Conservation (phyloP, 768 basidiomycete genomes). For the Hericium erinaceus region DNA sequence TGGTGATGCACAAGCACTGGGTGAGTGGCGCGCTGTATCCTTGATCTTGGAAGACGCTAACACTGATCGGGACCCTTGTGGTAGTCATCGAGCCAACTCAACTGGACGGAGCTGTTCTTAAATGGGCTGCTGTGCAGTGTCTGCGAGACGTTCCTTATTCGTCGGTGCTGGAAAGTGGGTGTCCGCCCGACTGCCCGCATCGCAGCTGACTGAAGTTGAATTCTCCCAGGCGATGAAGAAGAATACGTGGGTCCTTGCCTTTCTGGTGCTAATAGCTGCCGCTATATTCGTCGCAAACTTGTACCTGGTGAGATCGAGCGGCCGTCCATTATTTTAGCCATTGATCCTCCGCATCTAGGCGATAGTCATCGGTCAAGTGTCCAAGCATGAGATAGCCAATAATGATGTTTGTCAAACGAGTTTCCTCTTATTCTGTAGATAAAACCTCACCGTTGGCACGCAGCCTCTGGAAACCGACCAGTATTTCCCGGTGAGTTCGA, state of each 20-base stretch:
- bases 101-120: constrained; percentile 38
- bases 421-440: too few species aligned
- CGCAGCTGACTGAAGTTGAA: background rate
- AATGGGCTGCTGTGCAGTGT: constrained; percentile 38
- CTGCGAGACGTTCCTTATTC: constrained; percentile 41
- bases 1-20: constrained; percentile 15
- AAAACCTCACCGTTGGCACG: background rate
- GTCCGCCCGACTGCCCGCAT: too few species aligned
- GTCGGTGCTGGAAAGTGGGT: constrained; percentile 43
- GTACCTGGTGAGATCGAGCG: constrained; percentile 22
- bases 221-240: constrained; percentile 30
- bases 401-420: constrained; percentile 4
- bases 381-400: constrained; percentile 6
- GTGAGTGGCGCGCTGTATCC: constrained; percentile 1
- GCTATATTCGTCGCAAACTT: constrained; percentile 30
- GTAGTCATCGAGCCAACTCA: constrained; percentile 27
- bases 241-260: constrained; percentile 28
- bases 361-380: constrained; percentile 5
- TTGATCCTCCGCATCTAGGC: background rate
- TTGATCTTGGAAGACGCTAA: background rate
- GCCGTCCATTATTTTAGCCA: too few species aligned
- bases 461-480: constrained; percentile 11
- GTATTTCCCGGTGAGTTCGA: constrained; percentile 6
- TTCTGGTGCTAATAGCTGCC: constrained; percentile 26
- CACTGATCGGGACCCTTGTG: background rate